Conservation (phyloP, 1,284 basidiomycete species). For the Xerocomus minutiporus region DNA sequence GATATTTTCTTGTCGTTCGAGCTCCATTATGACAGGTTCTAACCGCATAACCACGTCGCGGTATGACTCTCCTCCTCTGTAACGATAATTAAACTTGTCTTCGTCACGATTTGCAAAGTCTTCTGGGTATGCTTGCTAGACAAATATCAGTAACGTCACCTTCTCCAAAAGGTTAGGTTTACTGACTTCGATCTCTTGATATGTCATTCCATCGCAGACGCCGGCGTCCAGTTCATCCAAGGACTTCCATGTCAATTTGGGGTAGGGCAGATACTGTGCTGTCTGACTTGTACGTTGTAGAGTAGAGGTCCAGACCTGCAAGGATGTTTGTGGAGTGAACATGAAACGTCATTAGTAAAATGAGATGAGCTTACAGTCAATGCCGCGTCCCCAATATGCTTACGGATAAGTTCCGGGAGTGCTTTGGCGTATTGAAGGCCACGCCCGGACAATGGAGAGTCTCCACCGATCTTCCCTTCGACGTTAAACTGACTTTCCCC, state of each 20-base stretch:
- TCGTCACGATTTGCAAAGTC: constrained; percentile 99
- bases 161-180: not conserved
- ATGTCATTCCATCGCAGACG: constrained; percentile 99
- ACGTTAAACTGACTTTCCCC: constrained; percentile 98
- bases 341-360: not conserved
- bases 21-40: constrained; percentile 98
- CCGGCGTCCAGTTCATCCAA: constrained; percentile 98
- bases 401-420: constrained; percentile 82
- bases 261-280: constrained; percentile 75
- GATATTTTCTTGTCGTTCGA: constrained; percentile 96
- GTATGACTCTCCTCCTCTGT: constrained; percentile 92
- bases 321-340: not conserved
- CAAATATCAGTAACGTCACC: constrained; percentile 1
- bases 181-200: constrained; percentile 92
- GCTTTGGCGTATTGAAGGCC: constrained; percentile 85
- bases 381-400: constrained; percentile 87
- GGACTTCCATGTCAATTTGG: constrained; percentile 97
- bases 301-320: constrained; percentile 95
- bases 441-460: constrained; percentile 80
- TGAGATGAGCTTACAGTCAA: constrained; percentile 63
- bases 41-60: constrained; percentile 93
- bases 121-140: constrained; percentile 88
- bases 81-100: constrained; percentile 99
- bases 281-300: constrained; percentile 92
- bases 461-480: constrained; percentile 95